Conservation (phyloP, 2,329 filamentous ascomycete genomes). For the Aspergillus japonicus region DNA sequence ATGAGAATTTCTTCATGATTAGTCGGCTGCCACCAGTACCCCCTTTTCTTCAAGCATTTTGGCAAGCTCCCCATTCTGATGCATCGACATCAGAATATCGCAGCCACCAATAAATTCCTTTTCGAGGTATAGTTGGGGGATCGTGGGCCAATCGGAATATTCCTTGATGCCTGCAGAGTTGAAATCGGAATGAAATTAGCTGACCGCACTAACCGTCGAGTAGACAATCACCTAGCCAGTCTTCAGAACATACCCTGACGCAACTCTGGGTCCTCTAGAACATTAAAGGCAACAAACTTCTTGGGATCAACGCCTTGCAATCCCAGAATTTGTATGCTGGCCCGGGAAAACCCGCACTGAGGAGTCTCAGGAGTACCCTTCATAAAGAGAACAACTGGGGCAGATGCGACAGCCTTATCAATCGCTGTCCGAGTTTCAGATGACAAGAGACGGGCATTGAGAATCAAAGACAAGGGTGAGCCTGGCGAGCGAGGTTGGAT, state of each 20-base stretch:
- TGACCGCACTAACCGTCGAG: not conserved
- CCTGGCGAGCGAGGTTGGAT: conserved; percentile 22
- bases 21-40: conserved; percentile 68
- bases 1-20: conserved; percentile 6
- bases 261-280: conserved; percentile 85
- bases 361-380: conserved; percentile 96
- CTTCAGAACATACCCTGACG: conserved; percentile 63
- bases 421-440: conserved; percentile 78
- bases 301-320: conserved; percentile 90
- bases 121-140: conserved; percentile 91
- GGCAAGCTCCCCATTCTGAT: conserved; percentile 89
- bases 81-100: conserved; percentile 95
- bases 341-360: conserved; percentile 94
- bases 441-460: conserved; percentile 67
- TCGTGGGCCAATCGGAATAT: conserved; percentile 98
- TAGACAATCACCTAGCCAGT: not conserved
- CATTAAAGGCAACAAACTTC: conserved; percentile 98
- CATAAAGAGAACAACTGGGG: conserved; percentile 97
- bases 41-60: conserved; percentile 90
- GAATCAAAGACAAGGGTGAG: conserved; percentile 39
- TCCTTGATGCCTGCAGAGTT: conserved; percentile 80
- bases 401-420: conserved; percentile 81
- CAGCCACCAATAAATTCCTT: conserved; percentile 98
- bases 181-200: conserved; percentile 5
- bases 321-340: conserved; percentile 90